Conservation (phyloP, 2,329 filamentous ascomycete genomes). For the Fusarium nanum region DNA sequence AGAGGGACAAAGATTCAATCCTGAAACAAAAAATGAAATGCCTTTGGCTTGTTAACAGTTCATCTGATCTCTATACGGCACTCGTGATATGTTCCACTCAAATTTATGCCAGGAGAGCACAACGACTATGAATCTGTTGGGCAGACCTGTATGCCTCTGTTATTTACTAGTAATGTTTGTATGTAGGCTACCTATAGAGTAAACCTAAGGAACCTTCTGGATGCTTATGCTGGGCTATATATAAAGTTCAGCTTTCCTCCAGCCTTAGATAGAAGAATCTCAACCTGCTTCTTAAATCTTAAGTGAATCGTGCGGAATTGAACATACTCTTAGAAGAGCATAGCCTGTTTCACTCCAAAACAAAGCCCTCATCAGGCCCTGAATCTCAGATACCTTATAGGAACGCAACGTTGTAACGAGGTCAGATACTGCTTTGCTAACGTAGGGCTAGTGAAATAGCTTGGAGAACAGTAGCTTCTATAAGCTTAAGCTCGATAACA, state of each 20-base stretch:
- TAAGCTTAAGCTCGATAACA: not conserved
- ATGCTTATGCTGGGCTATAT: not conserved
- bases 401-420: not conserved
- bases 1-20: slow-evolving; percentile 8
- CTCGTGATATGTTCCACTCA: no score
- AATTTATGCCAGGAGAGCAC: not conserved
- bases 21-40: slow-evolving; percentile 26
- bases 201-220: not conserved
- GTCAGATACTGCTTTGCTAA: not conserved
- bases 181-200: not conserved
- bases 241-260: not conserved
- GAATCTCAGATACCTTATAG: not conserved
- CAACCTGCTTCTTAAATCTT: not conserved
- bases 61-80: not conserved
- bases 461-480: not conserved
- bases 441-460: not conserved
- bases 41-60: slow-evolving; percentile 22
- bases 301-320: not conserved
- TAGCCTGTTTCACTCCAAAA: not conserved
- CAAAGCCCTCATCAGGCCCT: not conserved
- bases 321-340: not conserved
- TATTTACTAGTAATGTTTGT: not conserved
- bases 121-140: not conserved
- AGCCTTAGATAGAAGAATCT: not conserved
- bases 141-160: not conserved